Evolutionary conservation across 2,329 filamentous ascomycete species (phyloP).

Genomic region (Celoporthe dispersa): DNA sequence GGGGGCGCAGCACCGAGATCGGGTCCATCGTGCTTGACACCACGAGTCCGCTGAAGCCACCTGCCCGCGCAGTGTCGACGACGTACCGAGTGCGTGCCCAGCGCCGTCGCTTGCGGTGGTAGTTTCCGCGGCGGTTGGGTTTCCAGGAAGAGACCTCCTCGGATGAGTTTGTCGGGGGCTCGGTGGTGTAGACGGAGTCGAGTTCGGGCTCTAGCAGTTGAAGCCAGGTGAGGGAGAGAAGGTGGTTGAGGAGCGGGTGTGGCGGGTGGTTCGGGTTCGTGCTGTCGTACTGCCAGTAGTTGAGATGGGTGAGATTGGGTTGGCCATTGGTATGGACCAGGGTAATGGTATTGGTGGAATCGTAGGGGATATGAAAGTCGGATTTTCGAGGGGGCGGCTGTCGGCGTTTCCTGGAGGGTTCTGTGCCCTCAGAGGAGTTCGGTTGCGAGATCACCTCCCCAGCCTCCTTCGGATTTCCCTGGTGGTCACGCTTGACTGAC

Average conservation of each 20-base stretch:
- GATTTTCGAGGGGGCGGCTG: slow-evolving; percentile 36
- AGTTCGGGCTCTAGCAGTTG: slow-evolving; percentile 79
- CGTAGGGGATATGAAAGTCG: slow-evolving; percentile 68
- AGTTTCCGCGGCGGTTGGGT: slow-evolving; percentile 78
- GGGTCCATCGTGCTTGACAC: slow-evolving; percentile 85
- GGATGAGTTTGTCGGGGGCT: slow-evolving; percentile 63
- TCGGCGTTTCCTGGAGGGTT: slow-evolving; percentile 34
- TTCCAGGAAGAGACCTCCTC: slow-evolving; percentile 74
- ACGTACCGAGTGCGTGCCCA: slow-evolving; percentile 75
- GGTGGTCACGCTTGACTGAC: slow-evolving; percentile 21
- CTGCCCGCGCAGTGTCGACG: slow-evolving; percentile 74
- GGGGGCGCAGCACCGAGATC: slow-evolving; percentile 71
- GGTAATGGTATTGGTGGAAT: slow-evolving; percentile 76
- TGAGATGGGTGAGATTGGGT: slow-evolving; percentile 83
- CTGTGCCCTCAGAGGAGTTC: slow-evolving; percentile 4
- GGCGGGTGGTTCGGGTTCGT: slow-evolving; percentile 65
- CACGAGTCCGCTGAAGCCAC: slow-evolving; percentile 82
- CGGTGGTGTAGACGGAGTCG: slow-evolving; percentile 73
- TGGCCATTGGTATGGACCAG: slow-evolving; percentile 81
- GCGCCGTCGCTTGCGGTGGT: slow-evolving; percentile 85
- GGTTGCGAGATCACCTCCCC: slow-evolving; percentile 20
- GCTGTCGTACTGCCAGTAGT: slow-evolving; percentile 86
- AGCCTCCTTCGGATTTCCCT: slow-evolving; percentile 22
- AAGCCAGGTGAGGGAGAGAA: slow-evolving; percentile 88
- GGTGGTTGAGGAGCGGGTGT: slow-evolving; percentile 81